These are phyloP conservation scores for Collybiopsis confluens DNA, from an alignment of 768 basidiomycete genomes.

Conservation along the genomic window DNA sequence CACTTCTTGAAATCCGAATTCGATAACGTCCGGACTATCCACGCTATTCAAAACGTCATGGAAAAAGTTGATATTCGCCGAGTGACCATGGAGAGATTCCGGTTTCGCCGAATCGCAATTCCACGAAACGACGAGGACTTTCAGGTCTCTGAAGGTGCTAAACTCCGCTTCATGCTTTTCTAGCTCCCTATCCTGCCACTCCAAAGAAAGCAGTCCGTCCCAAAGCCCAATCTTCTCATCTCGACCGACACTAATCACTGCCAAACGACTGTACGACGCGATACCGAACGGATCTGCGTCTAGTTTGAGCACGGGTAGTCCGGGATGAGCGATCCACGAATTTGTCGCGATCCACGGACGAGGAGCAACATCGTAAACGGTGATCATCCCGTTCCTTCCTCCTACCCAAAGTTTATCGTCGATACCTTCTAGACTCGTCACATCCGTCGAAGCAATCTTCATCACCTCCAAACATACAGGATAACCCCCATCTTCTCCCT, in stretches of 20 bases:
- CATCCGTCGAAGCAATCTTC: conserved; percentile 77
- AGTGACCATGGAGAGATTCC: conserved; percentile 57
- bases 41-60: conserved; percentile 68
- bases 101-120: conserved; percentile 90
- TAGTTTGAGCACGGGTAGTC: conserved; percentile 52
- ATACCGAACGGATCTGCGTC: conserved; percentile 73
- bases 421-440: conserved; percentile 82
- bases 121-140: conserved; percentile 82
- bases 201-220: conserved; percentile 83
- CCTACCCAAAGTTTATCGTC: conserved; percentile 86
- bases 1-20: conserved; percentile 94
- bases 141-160: conserved; percentile 75
- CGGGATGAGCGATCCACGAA: conserved; percentile 78
- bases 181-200: conserved; percentile 52
- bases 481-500: conserved; percentile 8
- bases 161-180: conserved; percentile 44
- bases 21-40: conserved; percentile 80
- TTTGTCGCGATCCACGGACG: conserved; percentile 88
- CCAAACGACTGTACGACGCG: conserved; percentile 57
- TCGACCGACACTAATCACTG: conserved; percentile 70
- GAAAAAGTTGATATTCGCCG: conserved; percentile 81
- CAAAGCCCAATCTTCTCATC: conserved; percentile 75
- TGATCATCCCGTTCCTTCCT: conserved; percentile 73
- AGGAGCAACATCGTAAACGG: conserved; percentile 69
- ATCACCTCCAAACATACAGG: conserved; percentile 67